Evolutionary conservation across 176 grass and related monocot genomes (phyloP).

Genomic region (Olyra latifolia): DNA sequence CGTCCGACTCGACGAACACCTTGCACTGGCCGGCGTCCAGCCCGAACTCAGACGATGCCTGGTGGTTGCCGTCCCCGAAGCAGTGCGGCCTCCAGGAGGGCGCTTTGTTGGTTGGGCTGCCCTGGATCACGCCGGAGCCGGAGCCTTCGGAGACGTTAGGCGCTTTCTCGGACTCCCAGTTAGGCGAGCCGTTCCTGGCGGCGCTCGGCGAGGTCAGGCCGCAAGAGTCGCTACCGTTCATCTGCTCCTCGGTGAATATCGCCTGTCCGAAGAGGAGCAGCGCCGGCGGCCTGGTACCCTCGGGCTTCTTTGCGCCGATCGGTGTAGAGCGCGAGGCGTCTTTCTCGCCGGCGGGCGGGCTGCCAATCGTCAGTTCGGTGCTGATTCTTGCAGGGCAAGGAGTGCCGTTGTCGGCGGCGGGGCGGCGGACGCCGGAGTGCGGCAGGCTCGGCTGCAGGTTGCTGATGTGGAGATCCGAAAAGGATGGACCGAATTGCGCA

Average conservation of each 20-base stretch:
- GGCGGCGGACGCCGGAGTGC: conserved; percentile 27
- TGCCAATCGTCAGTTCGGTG: conserved; percentile 38
- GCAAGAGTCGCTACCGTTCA: conserved; percentile 25
- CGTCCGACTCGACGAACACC: conserved; percentile 78
- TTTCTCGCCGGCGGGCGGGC: neutral
- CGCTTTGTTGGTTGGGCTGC: conserved; percentile 40
- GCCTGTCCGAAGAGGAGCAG: conserved; percentile 71
- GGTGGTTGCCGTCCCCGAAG: conserved; percentile 16
- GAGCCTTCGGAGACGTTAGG: conserved; percentile 55
- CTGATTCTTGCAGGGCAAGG: conserved; percentile 24
- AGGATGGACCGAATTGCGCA: conserved; percentile 55
- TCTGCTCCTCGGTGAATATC: conserved; percentile 82
- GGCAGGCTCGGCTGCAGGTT: conserved; percentile 49
- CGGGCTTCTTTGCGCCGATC: conserved; percentile 34
- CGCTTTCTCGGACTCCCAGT: conserved; percentile 60
- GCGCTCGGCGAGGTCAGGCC: neutral
- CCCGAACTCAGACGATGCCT: neutral
- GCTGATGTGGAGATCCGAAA: conserved; percentile 65
- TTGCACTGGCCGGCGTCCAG: conserved; percentile 69
- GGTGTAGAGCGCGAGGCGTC: conserved; percentile 11
- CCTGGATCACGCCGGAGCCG: conserved; percentile 63
- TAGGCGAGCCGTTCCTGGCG: conserved; percentile 36
- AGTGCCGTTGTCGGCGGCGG: conserved; percentile 14
- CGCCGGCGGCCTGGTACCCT: conserved; percentile 36
- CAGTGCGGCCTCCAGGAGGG: conserved; percentile 19